phyloP scores from a whole-genome alignment of 2,329 filamentous ascomycete genomes.

The Alternaria viburni region DNA sequence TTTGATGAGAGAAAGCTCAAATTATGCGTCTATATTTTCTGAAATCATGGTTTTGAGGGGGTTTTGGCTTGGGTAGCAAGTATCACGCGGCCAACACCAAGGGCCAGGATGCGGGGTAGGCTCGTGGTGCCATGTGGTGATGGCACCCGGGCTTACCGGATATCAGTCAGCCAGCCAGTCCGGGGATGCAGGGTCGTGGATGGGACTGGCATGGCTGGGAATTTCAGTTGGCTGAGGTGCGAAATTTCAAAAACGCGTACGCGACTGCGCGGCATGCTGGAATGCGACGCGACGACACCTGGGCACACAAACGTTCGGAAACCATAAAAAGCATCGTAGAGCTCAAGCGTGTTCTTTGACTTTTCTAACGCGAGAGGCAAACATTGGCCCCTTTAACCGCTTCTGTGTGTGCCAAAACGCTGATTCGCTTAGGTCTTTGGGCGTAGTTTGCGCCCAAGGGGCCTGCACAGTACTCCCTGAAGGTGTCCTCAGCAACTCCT shows the following conservation, averaged over 20 bases:
- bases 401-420: neutral
- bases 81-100: neutral
- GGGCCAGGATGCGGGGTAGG: neutral
- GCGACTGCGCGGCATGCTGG: neutral
- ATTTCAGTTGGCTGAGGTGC: neutral
- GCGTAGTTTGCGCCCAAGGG: neutral
- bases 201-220: neutral
- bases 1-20: constrained; percentile 5
- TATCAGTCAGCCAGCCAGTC: neutral
- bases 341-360: neutral
- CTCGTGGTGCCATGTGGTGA: neutral
- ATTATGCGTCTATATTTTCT: neutral
- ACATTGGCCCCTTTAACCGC: neutral
- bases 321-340: neutral
- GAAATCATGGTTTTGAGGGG: neutral
- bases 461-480: neutral
- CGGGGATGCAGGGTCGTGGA: neutral
- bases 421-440: neutral
- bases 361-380: neutral
- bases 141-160: neutral
- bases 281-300: neutral
- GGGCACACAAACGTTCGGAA: neutral
- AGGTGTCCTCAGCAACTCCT: neutral
- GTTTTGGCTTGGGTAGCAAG: neutral
- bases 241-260: neutral